Percentiles rank a stretch among this genome's conserved stretches.
phyloP scores from a whole-genome alignment of 1,139 yeast genomes.

The Magnusiomyces tetraspermus region DNA sequence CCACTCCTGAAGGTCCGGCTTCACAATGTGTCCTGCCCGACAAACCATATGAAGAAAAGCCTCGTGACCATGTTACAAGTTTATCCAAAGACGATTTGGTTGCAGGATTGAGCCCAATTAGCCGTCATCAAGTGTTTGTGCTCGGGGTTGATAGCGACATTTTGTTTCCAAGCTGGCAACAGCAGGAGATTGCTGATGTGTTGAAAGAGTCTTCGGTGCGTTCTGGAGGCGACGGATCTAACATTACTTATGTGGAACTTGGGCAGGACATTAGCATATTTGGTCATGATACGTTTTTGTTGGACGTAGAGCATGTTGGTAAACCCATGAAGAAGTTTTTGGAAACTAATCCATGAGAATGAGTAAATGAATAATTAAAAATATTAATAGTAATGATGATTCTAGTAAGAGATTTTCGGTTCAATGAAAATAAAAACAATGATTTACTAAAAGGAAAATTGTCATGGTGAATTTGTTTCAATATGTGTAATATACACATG shows the following conservation, averaged over 20 bases:
- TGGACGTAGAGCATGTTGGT: constrained; percentile 73
- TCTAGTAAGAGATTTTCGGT: no score
- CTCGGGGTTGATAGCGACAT: constrained; percentile 90
- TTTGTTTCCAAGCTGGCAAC: constrained; percentile 92
- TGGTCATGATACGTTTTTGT: constrained; percentile 85
- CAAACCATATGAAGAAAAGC: constrained; percentile 49
- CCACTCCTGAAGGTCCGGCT: background rate
- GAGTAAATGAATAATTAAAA: no score
- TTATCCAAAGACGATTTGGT: constrained; percentile 40
- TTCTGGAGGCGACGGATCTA: constrained; percentile 1
- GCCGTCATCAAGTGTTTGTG: constrained; percentile 59
- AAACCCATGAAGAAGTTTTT: constrained; percentile 61
- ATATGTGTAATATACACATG: no score
- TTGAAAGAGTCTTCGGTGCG: constrained; percentile 37
- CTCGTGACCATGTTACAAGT: constrained; percentile 21
- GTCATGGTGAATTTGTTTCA: no score
- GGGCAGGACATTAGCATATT: constrained; percentile 66
- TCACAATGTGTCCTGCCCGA: constrained; percentile 38
- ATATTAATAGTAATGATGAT: no score
- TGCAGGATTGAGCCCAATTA: constrained; percentile 54
- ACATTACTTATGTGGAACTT: constrained; percentile 52
- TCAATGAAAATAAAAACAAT: no score
- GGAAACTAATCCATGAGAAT: no score
- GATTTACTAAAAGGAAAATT: no score
- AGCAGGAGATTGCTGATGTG: constrained; percentile 63